These are phyloP conservation scores for Kernera saxatilis DNA, from an alignment of 345 rosid genomes.

Conservation along the genomic window DNA sequence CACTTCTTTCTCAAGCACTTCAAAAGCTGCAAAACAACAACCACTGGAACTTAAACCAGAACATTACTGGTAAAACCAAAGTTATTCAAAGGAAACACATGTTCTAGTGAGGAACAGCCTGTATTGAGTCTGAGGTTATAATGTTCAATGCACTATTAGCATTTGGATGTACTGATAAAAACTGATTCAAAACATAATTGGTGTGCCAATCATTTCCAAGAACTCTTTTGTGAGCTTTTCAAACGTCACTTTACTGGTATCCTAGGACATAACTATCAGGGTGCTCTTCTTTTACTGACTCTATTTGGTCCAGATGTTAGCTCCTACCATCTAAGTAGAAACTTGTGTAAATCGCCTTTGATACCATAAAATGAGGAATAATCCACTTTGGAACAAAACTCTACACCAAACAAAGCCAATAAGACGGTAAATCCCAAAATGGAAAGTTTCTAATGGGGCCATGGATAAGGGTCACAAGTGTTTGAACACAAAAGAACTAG, in stretches of 20 bases:
- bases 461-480: not conserved
- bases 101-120: not conserved
- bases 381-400: not conserved
- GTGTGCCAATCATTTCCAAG: not conserved
- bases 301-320: not conserved
- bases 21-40: constrained; percentile 50
- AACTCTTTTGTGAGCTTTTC: not conserved
- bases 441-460: not conserved
- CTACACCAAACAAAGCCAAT: not conserved
- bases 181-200: not conserved
- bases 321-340: not conserved
- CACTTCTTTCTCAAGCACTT: constrained; percentile 52
- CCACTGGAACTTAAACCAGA: not conserved
- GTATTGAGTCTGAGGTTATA: not conserved
- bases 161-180: not conserved
- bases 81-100: not conserved
- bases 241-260: not conserved
- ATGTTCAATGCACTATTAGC: not conserved
- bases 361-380: not conserved
- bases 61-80: not conserved
- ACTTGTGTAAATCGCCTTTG: not conserved
- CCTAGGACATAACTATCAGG: too few species aligned
- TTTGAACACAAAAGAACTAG: not conserved
- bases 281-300: not conserved
- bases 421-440: not conserved